Base-by-base conservation (phyloP, 257 asterid species). In the Jasminum sambac region DNA sequence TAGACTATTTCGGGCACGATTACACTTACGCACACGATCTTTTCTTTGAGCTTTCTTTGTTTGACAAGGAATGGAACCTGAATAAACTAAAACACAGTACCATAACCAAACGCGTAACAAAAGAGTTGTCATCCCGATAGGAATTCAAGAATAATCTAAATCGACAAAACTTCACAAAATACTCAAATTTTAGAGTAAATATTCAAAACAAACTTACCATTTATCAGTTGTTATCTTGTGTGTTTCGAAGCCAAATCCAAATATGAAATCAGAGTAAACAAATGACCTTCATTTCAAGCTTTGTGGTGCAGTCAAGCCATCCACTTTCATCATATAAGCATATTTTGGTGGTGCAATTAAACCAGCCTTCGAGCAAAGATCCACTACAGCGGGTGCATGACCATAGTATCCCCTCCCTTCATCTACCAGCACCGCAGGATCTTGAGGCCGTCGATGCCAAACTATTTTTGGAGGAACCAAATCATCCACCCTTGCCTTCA, bases 381-480 rank as follows among this genome's bases (percentile, higher is more conserved):
- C 96, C 69, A 94, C 91, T 61, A 94, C 92, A 8, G 89, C 97
- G 0, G 98, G 98, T 5, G 92, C 93, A 58, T 75, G 98, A 0
- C 99, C 98, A 24, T 94, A 91, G 68, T 76, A 89, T n/a, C 63
- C 68, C 8, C 97, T 89, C 14, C 98, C 96, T 68, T 76, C 77
- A 44, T 94, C 80, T 26, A 78, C n/a, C 7, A 94, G 98, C 19
- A 88, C 65, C 0, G 79, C 81, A 13, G 92, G 89, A 81, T 94
- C 99, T 70, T 91, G 99, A 38, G 84, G 82, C 38, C 98, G 83
- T 50, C 84, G 84, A 65, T 11, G 74, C 99, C 98, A 94, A 48
- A 85, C 96, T 19, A 81, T 43, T 23, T 84, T 94, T 2, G 86
- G 84, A 63, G 95, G 96, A 63, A 91, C 87, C 86, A 94, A 82